These are phyloP conservation scores for Capillidium heterosporum DNA, from an alignment of 371 early-diverging fungal species.

Conservation along the genomic window DNA sequence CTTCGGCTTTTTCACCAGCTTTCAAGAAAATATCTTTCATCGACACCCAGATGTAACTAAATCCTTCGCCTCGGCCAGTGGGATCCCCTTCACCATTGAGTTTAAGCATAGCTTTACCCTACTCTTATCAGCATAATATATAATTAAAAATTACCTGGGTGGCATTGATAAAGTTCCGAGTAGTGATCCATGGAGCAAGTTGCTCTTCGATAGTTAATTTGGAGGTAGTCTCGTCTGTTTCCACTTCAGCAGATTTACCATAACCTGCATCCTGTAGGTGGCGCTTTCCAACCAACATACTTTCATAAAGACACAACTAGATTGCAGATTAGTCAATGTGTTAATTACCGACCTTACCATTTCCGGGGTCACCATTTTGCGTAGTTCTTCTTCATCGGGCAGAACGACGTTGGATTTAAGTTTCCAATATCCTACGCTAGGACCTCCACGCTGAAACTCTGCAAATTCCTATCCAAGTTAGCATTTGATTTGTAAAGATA, in stretches of 20 bases:
- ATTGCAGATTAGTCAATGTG: background rate
- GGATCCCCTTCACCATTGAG: slow-evolving; percentile 93
- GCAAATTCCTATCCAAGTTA: slow-evolving; percentile 60
- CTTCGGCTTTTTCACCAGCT: slow-evolving; percentile 70
- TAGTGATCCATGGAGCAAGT: slow-evolving; percentile 93
- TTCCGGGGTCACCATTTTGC: slow-evolving; percentile 95
- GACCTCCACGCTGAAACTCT: slow-evolving; percentile 80
- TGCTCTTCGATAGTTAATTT: slow-evolving; percentile 78
- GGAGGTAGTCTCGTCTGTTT: slow-evolving; percentile 43
- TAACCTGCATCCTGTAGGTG: slow-evolving; percentile 90
- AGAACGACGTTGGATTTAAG: slow-evolving; percentile 63
- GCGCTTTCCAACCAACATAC: slow-evolving; percentile 92
- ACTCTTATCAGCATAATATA: slow-evolving; percentile 3
- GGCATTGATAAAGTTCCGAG: slow-evolving; percentile 88
- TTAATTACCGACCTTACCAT: slow-evolving; percentile 26
- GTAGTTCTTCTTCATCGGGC: slow-evolving; percentile 85
- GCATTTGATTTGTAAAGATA: background rate
- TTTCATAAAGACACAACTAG: slow-evolving; percentile 84
- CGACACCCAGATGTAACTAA: slow-evolving; percentile 91
- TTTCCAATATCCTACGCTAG: slow-evolving; percentile 87
- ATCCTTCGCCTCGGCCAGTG: slow-evolving; percentile 94
- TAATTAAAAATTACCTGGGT: slow-evolving; percentile 24
- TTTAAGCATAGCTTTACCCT: slow-evolving; percentile 83
- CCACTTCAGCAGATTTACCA: slow-evolving; percentile 38
- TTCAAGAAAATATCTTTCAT: slow-evolving; percentile 94